phyloP scores from a whole-genome alignment of 2,329 filamentous ascomycete genomes.

The Coniella lustricola region DNA sequence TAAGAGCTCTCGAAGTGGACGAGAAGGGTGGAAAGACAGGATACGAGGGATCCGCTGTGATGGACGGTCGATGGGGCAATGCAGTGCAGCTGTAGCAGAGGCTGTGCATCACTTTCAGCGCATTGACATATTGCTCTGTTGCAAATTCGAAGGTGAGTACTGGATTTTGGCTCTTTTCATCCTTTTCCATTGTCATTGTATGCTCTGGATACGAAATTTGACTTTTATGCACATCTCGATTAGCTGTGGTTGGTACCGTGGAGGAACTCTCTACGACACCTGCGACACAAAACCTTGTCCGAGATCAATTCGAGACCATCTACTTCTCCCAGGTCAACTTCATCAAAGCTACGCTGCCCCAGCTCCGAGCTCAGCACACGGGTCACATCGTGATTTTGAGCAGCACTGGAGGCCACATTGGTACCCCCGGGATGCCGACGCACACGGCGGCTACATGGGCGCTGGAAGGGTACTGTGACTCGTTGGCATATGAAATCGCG shows the following conservation, averaged over 20 bases:
- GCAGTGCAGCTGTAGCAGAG: conserved; percentile 80
- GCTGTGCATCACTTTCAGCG: conserved; percentile 77
- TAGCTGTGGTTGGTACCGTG: conserved; percentile 80
- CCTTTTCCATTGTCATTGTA: not conserved
- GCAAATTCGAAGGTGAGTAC: conserved; percentile 69
- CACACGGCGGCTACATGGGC: conserved; percentile 93
- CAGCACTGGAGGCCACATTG: conserved; percentile 85
- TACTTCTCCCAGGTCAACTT: conserved; percentile 97
- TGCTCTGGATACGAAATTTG: conserved; percentile 1
- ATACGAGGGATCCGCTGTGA: conserved; percentile 61
- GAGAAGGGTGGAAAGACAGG: conserved; percentile 74
- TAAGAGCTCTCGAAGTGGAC: conserved; percentile 54
- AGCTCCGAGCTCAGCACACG: conserved; percentile 70
- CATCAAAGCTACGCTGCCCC: conserved; percentile 79
- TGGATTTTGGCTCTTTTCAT: not conserved
- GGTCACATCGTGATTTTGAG: conserved; percentile 89
- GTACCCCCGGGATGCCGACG: conserved; percentile 83
- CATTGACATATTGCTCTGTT: conserved; percentile 86
- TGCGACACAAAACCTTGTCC: conserved; percentile 69
- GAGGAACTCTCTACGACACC: conserved; percentile 76
- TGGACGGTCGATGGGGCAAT: conserved; percentile 58
- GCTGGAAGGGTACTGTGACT: conserved; percentile 91
- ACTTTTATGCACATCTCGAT: conserved; percentile 11
- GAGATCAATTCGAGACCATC: conserved; percentile 88
- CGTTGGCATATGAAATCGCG: conserved; percentile 89